Base-by-base conservation (phyloP, 148 eudicot genomes). In the Limonium bicolor region DNA sequence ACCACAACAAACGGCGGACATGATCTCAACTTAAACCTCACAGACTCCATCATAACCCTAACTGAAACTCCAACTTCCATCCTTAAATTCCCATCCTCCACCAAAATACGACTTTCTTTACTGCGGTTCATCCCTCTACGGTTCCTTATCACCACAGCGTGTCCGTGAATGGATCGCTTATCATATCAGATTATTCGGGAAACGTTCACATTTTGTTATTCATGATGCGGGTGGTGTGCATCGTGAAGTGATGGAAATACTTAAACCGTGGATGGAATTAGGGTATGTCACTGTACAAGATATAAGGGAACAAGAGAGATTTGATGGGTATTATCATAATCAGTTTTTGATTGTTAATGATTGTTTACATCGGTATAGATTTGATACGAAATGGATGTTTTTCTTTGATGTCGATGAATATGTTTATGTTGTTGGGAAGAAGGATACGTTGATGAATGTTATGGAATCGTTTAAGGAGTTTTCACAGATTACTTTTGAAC, bases 301-400 rank as follows among this genome's bases (percentile, higher is more conserved):
- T 14, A 59, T 81, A 3, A 53, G 72, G 17, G 93, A 73, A 1
- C 76, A 81, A 39, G 93, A 77, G 57, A 42, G 76, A 36, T 81
- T 73, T 47, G 93, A 81, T 41, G 93, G 76, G n/a, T 81, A 77
- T 27, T 81, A 81, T 48, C 81, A 81, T 47, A 81, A 81, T 31
- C 93, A 81, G 69, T 81, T 81, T 18, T 44, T 81, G 0, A 47
- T 71, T 5, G 78, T 81, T 46, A 81, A 81, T 28, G 93, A 81
- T 54, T 81, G 93, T 21, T 45, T 81, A 50, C 93, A 81, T 48
- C 62, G 81, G 23, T 77, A 77, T 11, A 44, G 74, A n/a, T 81
- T 73, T 15, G 45, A 45, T 26, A 55, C 93, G 5, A 74, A 66
- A 31, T 81, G 93, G 93, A 81, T 81, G 61, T 74, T 77, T 50